These are phyloP conservation scores for Suillus subaureus DNA, from an alignment of 768 basidiomycete genomes.

Conservation along the genomic window DNA sequence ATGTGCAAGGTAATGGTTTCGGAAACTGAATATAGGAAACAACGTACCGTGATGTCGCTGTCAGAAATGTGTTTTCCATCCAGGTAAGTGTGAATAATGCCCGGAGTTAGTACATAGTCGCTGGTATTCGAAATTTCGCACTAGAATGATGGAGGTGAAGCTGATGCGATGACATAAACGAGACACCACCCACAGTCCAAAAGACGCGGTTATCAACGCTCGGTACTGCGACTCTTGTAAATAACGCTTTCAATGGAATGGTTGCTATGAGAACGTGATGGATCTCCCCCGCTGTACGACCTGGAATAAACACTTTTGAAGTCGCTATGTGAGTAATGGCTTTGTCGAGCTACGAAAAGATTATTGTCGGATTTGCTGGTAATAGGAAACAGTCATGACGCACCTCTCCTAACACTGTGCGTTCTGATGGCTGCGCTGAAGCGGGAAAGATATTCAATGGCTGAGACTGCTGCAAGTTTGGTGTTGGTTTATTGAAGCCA, in stretches of 20 bases:
- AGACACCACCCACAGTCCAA: conserved; percentile 18
- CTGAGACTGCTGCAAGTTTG: neutral
- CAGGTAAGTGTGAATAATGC: conserved; percentile 29
- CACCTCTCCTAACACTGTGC: neutral
- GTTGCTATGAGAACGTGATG: conserved; percentile 26
- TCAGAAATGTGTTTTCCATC: conserved; percentile 33
- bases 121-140: conserved; percentile 30
- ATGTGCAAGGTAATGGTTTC: neutral
- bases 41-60: conserved; percentile 21
- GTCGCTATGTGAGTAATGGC: conserved; percentile 20
- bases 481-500: neutral
- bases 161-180: neutral
- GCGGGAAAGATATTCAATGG: too few relatives aligned
- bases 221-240: conserved; percentile 28
- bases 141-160: conserved; percentile 7
- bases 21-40: neutral
- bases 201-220: conserved; percentile 20
- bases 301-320: conserved; percentile 19
- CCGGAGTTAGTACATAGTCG: conserved; percentile 27
- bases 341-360: neutral
- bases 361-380: neutral
- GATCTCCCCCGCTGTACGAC: neutral
- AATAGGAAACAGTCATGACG: neutral
- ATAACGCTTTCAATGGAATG: conserved; percentile 21
- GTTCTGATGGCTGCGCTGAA: neutral